Base-by-base conservation (phyloP, 495 filamentous ascomycete species). In the Cryomyces minteri region DNA sequence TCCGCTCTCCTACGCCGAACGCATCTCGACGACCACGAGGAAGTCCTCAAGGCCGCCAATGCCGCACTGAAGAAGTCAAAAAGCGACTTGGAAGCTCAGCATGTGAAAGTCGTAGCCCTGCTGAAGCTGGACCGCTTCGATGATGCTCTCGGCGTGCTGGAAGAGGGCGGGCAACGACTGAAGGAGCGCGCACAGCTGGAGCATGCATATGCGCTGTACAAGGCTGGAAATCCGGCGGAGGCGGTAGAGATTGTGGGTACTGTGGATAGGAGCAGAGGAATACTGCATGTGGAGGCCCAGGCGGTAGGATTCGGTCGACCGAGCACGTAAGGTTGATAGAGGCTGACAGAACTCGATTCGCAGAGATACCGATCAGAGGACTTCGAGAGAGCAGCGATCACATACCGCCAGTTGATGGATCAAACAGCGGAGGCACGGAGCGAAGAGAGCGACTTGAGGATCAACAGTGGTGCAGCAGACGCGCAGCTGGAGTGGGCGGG, bases 81-180 rank as follows among this genome's bases (percentile, higher is more conserved):
- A 55, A 63, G 58, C 39, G 77, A 88, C 49, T 41, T 69, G 30
- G 69, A 79, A 28, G 79, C 82, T 5, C 82, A 83, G 39, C 80
- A 82, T 58, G 79, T 79, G 33, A 85, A 84, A 50, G 70, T 79
- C 7, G 81, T 96, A 34, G 87, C 90, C 8, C 71, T 99, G 33
- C 63, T 96, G 43, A 93, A 92, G 58, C 77, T 96, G 43, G 92
- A 99, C 58, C 84, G 88, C 47, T 95, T 80, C 60, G 80, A 90
- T 14, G 90, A 98, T 64, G 82, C 86, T 25, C 67, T 94, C 41
- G 77, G 75, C 39, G 73, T 76, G 32, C 71, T 96, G 46, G 76
- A 85, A 55, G 73, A 78, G 34, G 79, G 71, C 39, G 82, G 80
- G 32, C 68, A 80, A 51, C 62, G 59, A 43, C 59, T 94, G 46